phyloP scores from a whole-genome alignment of 768 basidiomycete species.

The Kwoniella bestiolae region DNA sequence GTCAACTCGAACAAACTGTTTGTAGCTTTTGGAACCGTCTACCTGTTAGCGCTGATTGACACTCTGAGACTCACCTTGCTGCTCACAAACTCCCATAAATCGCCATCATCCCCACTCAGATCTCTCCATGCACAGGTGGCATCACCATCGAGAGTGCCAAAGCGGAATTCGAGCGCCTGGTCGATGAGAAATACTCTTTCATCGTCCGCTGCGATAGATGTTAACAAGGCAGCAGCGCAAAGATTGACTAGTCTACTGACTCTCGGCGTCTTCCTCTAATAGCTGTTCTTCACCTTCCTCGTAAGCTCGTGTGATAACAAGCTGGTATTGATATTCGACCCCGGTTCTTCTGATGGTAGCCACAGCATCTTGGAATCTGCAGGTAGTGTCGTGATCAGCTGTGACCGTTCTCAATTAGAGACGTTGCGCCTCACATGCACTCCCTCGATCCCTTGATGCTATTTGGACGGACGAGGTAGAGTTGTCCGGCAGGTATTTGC shows the following conservation, averaged over 20 bases:
- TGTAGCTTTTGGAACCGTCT: conserved; percentile 70
- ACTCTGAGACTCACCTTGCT: conserved; percentile 48
- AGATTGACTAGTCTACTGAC: conserved; percentile 35
- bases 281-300: conserved; percentile 96
- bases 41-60: conserved; percentile 11
- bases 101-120: conserved; percentile 82
- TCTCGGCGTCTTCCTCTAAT: conserved; percentile 78
- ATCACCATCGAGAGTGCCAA: conserved; percentile 70
- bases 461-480: conserved; percentile 87
- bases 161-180: conserved; percentile 83
- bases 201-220: conserved; percentile 94
- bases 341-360: conserved; percentile 79
- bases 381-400: background rate
- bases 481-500: conserved; percentile 87
- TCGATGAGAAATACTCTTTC: conserved; percentile 91
- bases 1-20: conserved; percentile 88
- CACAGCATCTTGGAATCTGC: conserved; percentile 95
- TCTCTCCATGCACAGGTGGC: conserved; percentile 90
- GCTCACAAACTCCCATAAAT: conserved; percentile 86
- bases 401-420: background rate
- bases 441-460: conserved; percentile 89
- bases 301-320: conserved; percentile 94
- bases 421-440: conserved; percentile 78
- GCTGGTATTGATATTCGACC: conserved; percentile 75
- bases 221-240: no score